These are phyloP conservation scores for Acephala macrosclerotiorum DNA, from an alignment of 2,329 filamentous ascomycete species.

Conservation along the genomic window DNA sequence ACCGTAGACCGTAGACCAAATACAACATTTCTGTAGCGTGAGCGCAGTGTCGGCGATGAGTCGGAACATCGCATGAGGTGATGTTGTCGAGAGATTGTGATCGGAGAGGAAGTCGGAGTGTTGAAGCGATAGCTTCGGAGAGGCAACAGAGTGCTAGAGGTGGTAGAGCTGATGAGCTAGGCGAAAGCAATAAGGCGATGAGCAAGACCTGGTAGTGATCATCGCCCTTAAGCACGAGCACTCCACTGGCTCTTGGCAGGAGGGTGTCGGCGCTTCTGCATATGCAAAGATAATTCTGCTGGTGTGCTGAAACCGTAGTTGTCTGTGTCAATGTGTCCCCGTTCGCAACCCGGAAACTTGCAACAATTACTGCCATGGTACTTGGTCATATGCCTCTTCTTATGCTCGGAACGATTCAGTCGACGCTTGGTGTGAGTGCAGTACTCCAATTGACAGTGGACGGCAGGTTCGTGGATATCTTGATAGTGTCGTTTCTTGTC, in stretches of 20 bases:
- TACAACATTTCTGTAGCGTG: neutral
- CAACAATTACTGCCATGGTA: neutral
- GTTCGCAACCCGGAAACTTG: neutral
- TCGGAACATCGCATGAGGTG: neutral
- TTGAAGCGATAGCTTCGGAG: neutral
- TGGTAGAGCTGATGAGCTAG: neutral
- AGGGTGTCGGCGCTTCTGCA: neutral
- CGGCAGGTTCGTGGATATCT: neutral
- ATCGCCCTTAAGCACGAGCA: neutral
- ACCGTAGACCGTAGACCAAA: neutral
- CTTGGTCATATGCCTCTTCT: neutral
- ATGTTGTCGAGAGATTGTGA: neutral
- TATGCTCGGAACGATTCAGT: neutral
- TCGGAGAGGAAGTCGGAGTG: neutral
- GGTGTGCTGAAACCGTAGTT: neutral
- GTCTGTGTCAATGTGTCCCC: neutral
- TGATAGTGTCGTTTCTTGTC: neutral
- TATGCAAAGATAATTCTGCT: neutral
- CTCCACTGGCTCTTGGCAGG: neutral
- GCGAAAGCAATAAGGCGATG: neutral
- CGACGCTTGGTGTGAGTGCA: neutral
- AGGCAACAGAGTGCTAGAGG: neutral
- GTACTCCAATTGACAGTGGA: neutral
- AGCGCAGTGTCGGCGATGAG: neutral
- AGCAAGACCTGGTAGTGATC: neutral